Conservation (phyloP, 495 filamentous ascomycete genomes). For the Trichoderma erinaceum region DNA sequence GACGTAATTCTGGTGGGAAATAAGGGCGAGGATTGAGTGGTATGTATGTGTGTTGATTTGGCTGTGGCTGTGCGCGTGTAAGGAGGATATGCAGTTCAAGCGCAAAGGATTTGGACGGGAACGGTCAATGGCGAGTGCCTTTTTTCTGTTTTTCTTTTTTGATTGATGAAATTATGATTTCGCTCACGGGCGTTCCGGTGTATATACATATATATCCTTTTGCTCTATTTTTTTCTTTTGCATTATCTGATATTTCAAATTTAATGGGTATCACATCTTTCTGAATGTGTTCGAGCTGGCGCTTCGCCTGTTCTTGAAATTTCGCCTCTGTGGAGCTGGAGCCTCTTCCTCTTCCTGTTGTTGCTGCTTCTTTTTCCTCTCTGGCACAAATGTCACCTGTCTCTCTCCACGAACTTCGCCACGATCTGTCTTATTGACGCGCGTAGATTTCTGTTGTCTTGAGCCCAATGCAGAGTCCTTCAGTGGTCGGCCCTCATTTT, state of each 20-base stretch:
- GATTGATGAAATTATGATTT: conserved; percentile 16
- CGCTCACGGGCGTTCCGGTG: neutral
- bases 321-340: conserved; percentile 33
- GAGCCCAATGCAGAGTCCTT: conserved; percentile 66
- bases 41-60: neutral
- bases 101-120: neutral
- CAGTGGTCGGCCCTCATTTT: conserved; percentile 48
- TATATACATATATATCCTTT: conserved; percentile 14
- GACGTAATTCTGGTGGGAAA: neutral
- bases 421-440: conserved; percentile 39
- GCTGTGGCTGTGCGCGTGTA: neutral
- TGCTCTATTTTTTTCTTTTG: neutral
- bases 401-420: conserved; percentile 71
- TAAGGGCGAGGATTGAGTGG: neutral
- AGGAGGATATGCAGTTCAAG: neutral
- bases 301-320: conserved; percentile 52
- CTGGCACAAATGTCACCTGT: conserved; percentile 77
- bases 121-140: neutral
- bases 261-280: conserved; percentile 39
- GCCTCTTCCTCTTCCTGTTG: conserved; percentile 27
- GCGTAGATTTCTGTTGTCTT: conserved; percentile 45
- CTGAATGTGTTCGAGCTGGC: conserved; percentile 70
- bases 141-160: neutral
- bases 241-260: conserved; percentile 11
- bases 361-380: conserved; percentile 47